Percentiles rank a stretch among this genome's conserved stretches.
phyloP scores from a whole-genome alignment of 1,284 basidiomycete genomes.

The Microbotryomycetes sp. region DNA sequence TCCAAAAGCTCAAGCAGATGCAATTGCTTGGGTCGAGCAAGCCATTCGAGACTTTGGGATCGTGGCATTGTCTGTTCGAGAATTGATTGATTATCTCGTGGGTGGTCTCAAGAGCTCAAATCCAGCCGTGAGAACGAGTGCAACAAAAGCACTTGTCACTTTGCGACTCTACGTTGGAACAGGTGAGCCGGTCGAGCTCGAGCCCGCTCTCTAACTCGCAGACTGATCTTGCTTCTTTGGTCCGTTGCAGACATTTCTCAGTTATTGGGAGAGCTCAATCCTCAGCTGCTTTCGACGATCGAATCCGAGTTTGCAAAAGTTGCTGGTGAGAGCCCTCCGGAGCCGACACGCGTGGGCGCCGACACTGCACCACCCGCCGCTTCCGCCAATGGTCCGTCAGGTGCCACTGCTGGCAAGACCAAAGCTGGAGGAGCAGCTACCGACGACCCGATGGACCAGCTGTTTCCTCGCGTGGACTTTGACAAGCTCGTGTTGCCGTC shows the following conservation, averaged over 20 bases:
- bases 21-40: conserved; percentile 80
- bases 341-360: conserved; percentile 66
- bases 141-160: conserved; percentile 89
- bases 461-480: conserved; percentile 91
- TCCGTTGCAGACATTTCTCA: conserved; percentile 67
- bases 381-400: conserved; percentile 28
- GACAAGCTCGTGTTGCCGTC: conserved; percentile 82
- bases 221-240: conserved; percentile 19
- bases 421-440: conserved; percentile 44
- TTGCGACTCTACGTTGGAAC: conserved; percentile 86
- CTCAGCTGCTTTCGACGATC: conserved; percentile 87
- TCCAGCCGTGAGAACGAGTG: conserved; percentile 84
- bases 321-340: conserved; percentile 69
- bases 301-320: conserved; percentile 89
- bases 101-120: conserved; percentile 85
- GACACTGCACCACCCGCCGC: conserved; percentile 53
- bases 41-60: conserved; percentile 90
- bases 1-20: conserved; percentile 92
- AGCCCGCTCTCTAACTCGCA: too few species aligned
- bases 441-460: conserved; percentile 74
- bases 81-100: conserved; percentile 86
- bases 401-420: conserved; percentile 41
- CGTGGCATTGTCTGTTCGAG: conserved; percentile 72
- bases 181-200: too few species aligned
- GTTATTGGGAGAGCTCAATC: conserved; percentile 88